Evolutionary conservation across 2,329 filamentous ascomycete species (phyloP).

Genomic region (Ophiostoma tasmaniense): DNA sequence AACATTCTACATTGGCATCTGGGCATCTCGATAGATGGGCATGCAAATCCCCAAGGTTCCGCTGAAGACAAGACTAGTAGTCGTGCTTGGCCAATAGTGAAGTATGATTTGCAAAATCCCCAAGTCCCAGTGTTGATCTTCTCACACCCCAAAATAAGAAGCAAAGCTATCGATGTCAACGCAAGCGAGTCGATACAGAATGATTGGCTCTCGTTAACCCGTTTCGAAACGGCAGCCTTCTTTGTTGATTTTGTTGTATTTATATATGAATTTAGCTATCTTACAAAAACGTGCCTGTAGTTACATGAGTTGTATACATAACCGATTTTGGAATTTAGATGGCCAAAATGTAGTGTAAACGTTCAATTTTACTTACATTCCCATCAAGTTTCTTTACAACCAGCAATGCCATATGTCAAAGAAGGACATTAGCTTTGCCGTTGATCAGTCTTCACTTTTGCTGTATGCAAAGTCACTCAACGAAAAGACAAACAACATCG

Average conservation of each 20-base stretch:
- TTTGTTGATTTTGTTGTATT: neutral
- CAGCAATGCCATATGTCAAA: too few species aligned
- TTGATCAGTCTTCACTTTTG: neutral
- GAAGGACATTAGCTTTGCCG: neutral
- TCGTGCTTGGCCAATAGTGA: neutral
- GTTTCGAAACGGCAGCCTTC: neutral
- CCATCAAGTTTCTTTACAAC: too few species aligned
- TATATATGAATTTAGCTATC: too few species aligned
- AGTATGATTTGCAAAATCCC: neutral
- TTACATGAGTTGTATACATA: too few species aligned
- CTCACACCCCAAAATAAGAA: neutral
- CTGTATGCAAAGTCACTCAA: too few species aligned
- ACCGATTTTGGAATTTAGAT: too few species aligned
- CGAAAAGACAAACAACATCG: too few species aligned
- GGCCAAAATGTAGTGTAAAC: too few species aligned
- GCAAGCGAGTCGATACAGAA: neutral
- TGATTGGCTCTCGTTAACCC: neutral
- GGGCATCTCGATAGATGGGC: slow-evolving; percentile 1
- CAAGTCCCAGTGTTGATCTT: neutral
- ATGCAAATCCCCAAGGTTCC: neutral
- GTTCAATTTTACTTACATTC: too few species aligned
- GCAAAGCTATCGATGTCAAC: neutral
- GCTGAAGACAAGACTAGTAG: neutral
- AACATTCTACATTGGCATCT: neutral
- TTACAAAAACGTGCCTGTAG: too few species aligned